A percentile compares a stretch with the other conserved stretches of the same genome.
Conservation (phyloP, 148 eudicot species). For the Spergularia marina region DNA sequence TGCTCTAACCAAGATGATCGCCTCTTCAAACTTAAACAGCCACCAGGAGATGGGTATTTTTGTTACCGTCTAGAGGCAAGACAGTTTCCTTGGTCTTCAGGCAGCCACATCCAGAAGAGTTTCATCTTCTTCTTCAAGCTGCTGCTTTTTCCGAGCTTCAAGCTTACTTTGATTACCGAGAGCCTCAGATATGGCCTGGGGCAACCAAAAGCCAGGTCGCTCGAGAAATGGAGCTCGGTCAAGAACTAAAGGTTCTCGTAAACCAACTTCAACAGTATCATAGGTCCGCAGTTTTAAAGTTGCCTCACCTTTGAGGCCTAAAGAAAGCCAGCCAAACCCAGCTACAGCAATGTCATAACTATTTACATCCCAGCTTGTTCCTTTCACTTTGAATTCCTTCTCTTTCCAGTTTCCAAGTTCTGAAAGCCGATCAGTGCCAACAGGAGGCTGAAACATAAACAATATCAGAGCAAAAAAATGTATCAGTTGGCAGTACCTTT, state of each 20-base stretch:
- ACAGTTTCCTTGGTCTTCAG: constrained; percentile 4
- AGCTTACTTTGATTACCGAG: constrained; percentile 57
- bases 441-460: constrained; percentile 65
- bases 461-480: background rate
- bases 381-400: constrained; percentile 61
- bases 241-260: constrained; percentile 82
- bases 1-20: background rate
- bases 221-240: constrained; percentile 73
- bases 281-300: constrained; percentile 67
- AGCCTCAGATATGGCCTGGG: constrained; percentile 90
- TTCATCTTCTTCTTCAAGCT: constrained; percentile 38
- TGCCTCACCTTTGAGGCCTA: constrained; percentile 90
- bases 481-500: background rate
- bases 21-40: background rate
- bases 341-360: constrained; percentile 68
- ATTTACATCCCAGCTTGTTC: constrained; percentile 92
- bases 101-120: constrained; percentile 24
- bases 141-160: constrained; percentile 51
- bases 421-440: constrained; percentile 55
- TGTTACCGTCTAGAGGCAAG: background rate
- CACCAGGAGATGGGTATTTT: background rate
- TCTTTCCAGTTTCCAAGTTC: constrained; percentile 67
- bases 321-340: constrained; percentile 87
- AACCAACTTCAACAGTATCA: constrained; percentile 52
- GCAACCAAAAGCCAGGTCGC: constrained; percentile 88